Conservation (phyloP, 1,139 yeast species). For the Diutina sp. region DNA sequence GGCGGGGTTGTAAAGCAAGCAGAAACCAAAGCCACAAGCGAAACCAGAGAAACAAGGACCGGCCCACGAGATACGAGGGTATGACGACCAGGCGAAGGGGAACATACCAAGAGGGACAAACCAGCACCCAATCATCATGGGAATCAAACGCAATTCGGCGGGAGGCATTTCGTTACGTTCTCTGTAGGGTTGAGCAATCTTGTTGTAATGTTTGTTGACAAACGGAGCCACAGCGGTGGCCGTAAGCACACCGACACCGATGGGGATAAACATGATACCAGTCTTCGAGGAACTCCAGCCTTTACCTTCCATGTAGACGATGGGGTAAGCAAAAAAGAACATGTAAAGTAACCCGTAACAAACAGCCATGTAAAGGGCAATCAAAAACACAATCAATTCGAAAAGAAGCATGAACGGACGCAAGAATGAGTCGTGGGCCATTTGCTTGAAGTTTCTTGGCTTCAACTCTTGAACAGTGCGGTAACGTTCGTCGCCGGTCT, state of each 20-base stretch:
- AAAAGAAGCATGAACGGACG: slow-evolving; percentile 36
- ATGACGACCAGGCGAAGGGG: slow-evolving; percentile 53
- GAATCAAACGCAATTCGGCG: slow-evolving; percentile 45
- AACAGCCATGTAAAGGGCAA: slow-evolving; percentile 49
- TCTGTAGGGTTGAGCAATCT: slow-evolving; percentile 32
- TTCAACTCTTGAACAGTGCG: slow-evolving; percentile 35
- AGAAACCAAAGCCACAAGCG: slow-evolving; percentile 51
- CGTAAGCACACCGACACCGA: slow-evolving; percentile 51
- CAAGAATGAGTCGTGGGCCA: slow-evolving; percentile 35
- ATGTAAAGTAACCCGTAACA: slow-evolving; percentile 39
- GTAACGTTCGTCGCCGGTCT: slow-evolving; percentile 42
- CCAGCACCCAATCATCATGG: slow-evolving; percentile 57
- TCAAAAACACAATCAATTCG: slow-evolving; percentile 44
- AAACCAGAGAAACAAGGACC: slow-evolving; percentile 52
- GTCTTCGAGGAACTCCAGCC: slow-evolving; percentile 46
- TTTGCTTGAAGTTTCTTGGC: slow-evolving; percentile 22
- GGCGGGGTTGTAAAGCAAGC: slow-evolving; percentile 50
- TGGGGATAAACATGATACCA: slow-evolving; percentile 62
- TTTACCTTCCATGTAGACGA: slow-evolving; percentile 53
- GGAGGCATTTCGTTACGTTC: slow-evolving; percentile 47
- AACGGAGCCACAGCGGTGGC: slow-evolving; percentile 42
- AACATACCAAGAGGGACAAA: slow-evolving; percentile 44
- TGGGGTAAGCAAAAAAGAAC: slow-evolving; percentile 60
- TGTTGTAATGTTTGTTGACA: slow-evolving; percentile 47
- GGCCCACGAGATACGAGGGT: slow-evolving; percentile 43